phyloP scores from a whole-genome alignment of 2,329 filamentous ascomycete genomes.

The Penicillium expansum region DNA sequence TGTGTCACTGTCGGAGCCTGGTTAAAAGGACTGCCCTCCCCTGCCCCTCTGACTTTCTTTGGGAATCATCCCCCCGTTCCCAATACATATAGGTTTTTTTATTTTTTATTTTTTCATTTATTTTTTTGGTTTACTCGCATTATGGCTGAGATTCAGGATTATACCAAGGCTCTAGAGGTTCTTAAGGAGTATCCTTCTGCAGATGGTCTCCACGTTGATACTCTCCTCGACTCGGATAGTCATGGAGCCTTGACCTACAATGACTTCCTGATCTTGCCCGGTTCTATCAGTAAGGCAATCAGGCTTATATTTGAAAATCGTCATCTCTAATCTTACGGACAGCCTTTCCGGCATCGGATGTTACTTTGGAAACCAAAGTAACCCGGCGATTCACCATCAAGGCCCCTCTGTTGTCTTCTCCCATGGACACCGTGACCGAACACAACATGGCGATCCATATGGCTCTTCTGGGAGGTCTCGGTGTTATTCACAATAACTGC shows the following conservation, averaged over 20 bases:
- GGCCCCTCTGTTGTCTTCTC: conserved; percentile 93
- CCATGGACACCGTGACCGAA: conserved; percentile 99
- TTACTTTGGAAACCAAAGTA: conserved; percentile 82
- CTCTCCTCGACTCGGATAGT: conserved; percentile 84
- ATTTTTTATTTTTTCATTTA: neutral
- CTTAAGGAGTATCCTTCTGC: conserved; percentile 73
- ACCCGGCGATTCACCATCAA: conserved; percentile 95
- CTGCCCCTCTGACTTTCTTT: neutral
- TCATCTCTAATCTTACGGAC: neutral
- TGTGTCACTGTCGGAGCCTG: neutral
- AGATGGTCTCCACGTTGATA: conserved; percentile 84
- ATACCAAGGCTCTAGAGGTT: conserved; percentile 67
- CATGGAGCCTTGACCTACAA: conserved; percentile 97
- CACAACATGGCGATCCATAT: conserved; percentile 99
- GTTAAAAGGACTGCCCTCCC: neutral
- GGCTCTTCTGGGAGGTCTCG: conserved; percentile 53
- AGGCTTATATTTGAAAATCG: neutral
- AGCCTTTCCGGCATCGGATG: conserved; percentile 88
- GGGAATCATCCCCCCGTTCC: neutral
- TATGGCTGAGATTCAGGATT: neutral
- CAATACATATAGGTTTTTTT: neutral
- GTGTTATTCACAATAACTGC: conserved; percentile 99
- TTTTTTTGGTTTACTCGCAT: neutral
- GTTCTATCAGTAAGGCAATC: conserved; percentile 73
- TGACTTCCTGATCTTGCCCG: conserved; percentile 93